phyloP scores from a whole-genome alignment of 331 rosid species.

The Malus hybrid region DNA sequence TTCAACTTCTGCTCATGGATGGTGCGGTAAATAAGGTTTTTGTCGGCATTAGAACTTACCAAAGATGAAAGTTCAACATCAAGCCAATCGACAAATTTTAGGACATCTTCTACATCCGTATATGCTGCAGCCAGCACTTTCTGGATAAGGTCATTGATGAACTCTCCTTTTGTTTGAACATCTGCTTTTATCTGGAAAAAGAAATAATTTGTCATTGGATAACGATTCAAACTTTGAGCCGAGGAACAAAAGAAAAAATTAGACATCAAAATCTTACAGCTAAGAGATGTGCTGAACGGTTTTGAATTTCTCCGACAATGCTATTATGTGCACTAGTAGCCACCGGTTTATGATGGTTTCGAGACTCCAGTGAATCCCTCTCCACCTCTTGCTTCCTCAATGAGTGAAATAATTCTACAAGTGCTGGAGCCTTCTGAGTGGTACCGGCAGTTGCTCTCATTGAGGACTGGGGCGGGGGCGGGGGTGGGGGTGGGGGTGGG shows the following conservation, averaged over 20 bases:
- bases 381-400: slow-evolving; percentile 51
- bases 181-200: slow-evolving; percentile 68
- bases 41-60: slow-evolving; percentile 38
- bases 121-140: slow-evolving; percentile 64
- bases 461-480: slow-evolving; percentile 39
- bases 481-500: slow-evolving; percentile 29
- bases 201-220: neutral
- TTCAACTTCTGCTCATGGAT: neutral
- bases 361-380: slow-evolving; percentile 31
- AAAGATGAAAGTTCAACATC: slow-evolving; percentile 72
- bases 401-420: slow-evolving; percentile 43
- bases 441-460: slow-evolving; percentile 20
- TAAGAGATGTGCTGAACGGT: slow-evolving; percentile 86
- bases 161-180: slow-evolving; percentile 83
- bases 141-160: slow-evolving; percentile 67
- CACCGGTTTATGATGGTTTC: slow-evolving; percentile 31
- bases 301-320: slow-evolving; percentile 92
- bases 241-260: slow-evolving; percentile 3
- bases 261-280: slow-evolving; percentile 50
- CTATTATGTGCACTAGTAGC: slow-evolving; percentile 66
- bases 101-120: slow-evolving; percentile 66
- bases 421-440: slow-evolving; percentile 44
- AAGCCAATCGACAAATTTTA: slow-evolving; percentile 86
- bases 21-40: neutral
- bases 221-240: slow-evolving; percentile 8